Evolutionary conservation across 108 stramenopile species (phyloP).

Genomic region (Pinguiococcus pyrenoidosus): DNA sequence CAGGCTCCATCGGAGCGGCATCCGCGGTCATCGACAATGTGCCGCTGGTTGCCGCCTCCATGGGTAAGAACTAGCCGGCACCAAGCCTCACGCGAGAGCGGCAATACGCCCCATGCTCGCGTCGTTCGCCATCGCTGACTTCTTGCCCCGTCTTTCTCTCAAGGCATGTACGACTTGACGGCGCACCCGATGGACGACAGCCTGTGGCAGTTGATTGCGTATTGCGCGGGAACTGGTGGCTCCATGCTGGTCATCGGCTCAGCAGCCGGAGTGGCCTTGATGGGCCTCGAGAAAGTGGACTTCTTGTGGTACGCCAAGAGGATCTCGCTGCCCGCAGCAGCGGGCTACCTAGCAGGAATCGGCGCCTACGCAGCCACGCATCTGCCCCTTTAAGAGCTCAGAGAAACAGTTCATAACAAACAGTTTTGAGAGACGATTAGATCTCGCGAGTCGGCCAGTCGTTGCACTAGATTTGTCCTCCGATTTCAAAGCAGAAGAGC

Average conservation of each 20-base stretch:
- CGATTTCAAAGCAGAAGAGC: too few relatives aligned
- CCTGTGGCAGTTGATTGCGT: slow-evolving; percentile 83
- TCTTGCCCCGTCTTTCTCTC: too few relatives aligned
- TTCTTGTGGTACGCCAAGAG: slow-evolving; percentile 86
- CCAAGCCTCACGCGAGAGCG: too few relatives aligned
- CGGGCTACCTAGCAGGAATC: slow-evolving; percentile 80
- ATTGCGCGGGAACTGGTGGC: slow-evolving; percentile 84
- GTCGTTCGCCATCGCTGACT: too few relatives aligned
- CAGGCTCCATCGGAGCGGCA: slow-evolving; percentile 75
- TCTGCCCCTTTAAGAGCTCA: too few relatives aligned
- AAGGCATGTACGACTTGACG: slow-evolving; percentile 75
- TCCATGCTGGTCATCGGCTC: slow-evolving; percentile 80
- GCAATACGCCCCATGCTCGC: too few relatives aligned
- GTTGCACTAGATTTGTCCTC: too few relatives aligned
- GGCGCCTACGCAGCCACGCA: too few relatives aligned
- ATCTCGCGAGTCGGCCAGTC: too few relatives aligned
- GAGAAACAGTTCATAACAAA: too few relatives aligned
- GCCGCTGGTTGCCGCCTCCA: slow-evolving; percentile 78
- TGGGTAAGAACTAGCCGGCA: too few relatives aligned
- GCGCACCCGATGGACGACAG: slow-evolving; percentile 72
- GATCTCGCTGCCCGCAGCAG: slow-evolving; percentile 57
- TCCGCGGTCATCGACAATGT: slow-evolving; percentile 85
- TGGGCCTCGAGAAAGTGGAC: slow-evolving; percentile 87
- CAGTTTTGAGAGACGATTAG: too few relatives aligned
- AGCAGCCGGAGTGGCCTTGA: slow-evolving; percentile 77